Evolutionary conservation across 2,329 filamentous ascomycete species (phyloP).

Genomic region (Ophiognomonia clavigignenti-juglandacearum): DNA sequence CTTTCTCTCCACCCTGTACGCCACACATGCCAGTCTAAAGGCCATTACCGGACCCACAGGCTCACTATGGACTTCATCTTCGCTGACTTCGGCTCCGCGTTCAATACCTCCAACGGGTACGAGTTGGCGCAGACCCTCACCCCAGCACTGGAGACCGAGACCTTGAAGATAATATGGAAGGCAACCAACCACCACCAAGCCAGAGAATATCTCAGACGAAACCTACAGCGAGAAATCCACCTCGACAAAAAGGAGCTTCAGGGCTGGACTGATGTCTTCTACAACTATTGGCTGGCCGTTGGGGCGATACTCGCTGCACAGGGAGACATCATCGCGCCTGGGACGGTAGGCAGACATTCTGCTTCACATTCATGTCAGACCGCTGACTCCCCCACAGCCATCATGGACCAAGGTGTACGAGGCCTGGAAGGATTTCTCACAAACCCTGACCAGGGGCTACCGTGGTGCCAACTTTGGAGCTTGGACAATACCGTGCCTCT

Average conservation of each 20-base stretch:
- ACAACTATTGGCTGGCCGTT: constrained; percentile 76
- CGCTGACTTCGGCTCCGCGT: constrained; percentile 65
- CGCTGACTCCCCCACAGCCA: constrained; percentile 25
- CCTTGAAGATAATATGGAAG: constrained; percentile 65
- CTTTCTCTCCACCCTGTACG: no score
- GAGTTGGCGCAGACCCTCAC: constrained; percentile 69
- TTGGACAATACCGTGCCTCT: constrained; percentile 91
- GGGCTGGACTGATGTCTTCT: constrained; percentile 85
- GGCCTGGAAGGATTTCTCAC: constrained; percentile 80
- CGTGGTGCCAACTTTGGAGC: constrained; percentile 70
- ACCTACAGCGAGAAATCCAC: constrained; percentile 43
- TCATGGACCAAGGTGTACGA: constrained; percentile 83
- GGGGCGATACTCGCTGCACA: constrained; percentile 67
- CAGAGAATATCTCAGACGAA: constrained; percentile 66
- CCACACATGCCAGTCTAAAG: background rate
- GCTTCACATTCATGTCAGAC: background rate
- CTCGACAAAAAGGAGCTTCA: constrained; percentile 57
- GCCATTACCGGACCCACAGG: background rate
- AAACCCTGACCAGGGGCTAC: constrained; percentile 75
- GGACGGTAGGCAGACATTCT: background rate
- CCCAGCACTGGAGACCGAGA: constrained; percentile 60
- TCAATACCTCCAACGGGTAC: constrained; percentile 62
- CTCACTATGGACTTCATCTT: constrained; percentile 67
- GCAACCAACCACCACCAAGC: constrained; percentile 63
- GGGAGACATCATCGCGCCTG: constrained; percentile 35